Base-by-base conservation (phyloP, 2,329 filamentous ascomycete genomes). In the Colletotrichum zoysiae region DNA sequence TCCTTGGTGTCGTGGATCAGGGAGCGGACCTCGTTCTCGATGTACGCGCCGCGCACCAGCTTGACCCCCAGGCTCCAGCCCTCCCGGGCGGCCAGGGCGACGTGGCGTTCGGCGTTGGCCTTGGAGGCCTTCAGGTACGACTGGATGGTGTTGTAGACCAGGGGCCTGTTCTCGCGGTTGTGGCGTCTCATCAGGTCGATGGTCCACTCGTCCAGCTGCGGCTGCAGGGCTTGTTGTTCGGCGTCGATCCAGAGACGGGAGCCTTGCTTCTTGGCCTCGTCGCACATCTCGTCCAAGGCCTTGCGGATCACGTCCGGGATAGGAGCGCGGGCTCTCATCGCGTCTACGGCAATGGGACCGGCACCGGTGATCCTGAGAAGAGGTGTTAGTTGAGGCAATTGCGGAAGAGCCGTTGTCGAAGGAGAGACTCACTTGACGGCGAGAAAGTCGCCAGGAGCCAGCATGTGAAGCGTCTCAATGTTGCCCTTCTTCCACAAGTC, bases 161-260 rank as follows among this genome's bases (percentile, higher is more conserved):
- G 88, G 2, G 93, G 91, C 42, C 87, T 87, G 1, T 80, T 76
- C 0, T 82, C 83, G 74, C 84, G 88, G 84, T 97, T 97, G 85
- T 93, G 95, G 78, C 88, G 89, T 75, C 89, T 88, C 84, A 95
- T 93, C 75, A 94, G 92, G n/a, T 87, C 83, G 63, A 96, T 82
- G 7, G 91, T 93, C 92, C 94, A 95, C 75, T 89, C 87, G 78
- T 96, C 92, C 73, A 97, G 95, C 5, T 94, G 94, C 4, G 87
- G 84, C 81, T 97, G 93, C 42, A 96, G 87, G 67, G 89, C 87
- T 69, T 92, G 90, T 81, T 97, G 94, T 82, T 98, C 95, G 1
- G 95, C 95, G 74, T 97, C 94, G 73, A 97, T 94, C 5, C 97
- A 88, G 1, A 98, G 86, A 1, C 89, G 88, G 1, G 97, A 89